Base-by-base conservation (phyloP, 2,329 filamentous ascomycete species). In the Fusarium subtropicale region DNA sequence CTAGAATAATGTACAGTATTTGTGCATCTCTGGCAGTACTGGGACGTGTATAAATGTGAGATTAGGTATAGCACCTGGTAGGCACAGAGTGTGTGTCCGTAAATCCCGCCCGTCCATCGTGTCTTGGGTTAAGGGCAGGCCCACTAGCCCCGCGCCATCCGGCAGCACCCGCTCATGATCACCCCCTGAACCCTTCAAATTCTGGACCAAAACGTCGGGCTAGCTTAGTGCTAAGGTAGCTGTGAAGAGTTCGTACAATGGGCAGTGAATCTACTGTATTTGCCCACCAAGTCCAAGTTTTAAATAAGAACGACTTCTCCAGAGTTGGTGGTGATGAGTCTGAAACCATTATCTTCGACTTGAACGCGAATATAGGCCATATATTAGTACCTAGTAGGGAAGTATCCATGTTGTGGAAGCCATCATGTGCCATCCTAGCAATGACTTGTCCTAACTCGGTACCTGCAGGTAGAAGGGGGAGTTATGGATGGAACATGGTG, bases 91-190 rank as follows among this genome's bases (percentile, higher is more conserved):
- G 20, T 44, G 22, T 42, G 24, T 24, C 41, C 22, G 22, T 30
- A 39, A 30, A 30, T 30, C 28, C 28, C 28, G 28, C 28, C 28
- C 28, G 10, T 30, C 28, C 28, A 30, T 36, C 45, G 59, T 50
- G 50, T 36, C 52, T 64, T 53, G 53, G 52, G 66, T 71, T 60
- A 56, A 66, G 33, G 42, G 54, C 52, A 20, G 36, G 62, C 36
- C 64, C 63, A 63, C 64, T 71, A 71, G 68, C 64, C 68, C 68
- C 68, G 68, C 68, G 68, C 68, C 58, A 66, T 71, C 68, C 68
- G 68, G 68, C 68, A 71, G 68, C 68, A 71, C 68, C 68, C 68
- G 68, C 60, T 58, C 64, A 66, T 52, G 60, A 57, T 45, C 54
- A 71, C 46, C 67, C 45, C 67, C 64, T 68, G 67, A 69, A 70